Evolutionary conservation across 2,329 filamentous ascomycete species (phyloP).

Genomic region (Aphanocladium album): DNA sequence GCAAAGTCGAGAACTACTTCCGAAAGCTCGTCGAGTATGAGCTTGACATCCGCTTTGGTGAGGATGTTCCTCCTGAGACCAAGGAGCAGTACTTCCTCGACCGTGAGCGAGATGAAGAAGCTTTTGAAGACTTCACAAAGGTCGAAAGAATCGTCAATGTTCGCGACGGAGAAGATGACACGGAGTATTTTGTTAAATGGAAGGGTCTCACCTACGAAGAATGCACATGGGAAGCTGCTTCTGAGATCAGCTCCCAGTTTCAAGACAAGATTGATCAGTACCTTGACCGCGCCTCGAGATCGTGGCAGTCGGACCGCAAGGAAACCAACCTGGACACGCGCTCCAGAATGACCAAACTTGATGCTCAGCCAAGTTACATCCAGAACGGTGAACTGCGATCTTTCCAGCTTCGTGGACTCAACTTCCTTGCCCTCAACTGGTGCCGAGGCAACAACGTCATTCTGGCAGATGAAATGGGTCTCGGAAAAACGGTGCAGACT

Average conservation of each 20-base stretch:
- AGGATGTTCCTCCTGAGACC: slow-evolving; percentile 75
- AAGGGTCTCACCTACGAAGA: slow-evolving; percentile 89
- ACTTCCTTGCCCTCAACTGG: slow-evolving; percentile 97
- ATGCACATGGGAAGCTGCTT: slow-evolving; percentile 86
- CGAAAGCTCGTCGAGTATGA: slow-evolving; percentile 77
- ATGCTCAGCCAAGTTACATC: slow-evolving; percentile 81
- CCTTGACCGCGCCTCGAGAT: slow-evolving; percentile 74
- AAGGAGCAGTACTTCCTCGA: slow-evolving; percentile 95
- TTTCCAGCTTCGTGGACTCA: slow-evolving; percentile 90
- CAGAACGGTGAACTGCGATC: slow-evolving; percentile 78
- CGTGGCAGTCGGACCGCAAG: slow-evolving; percentile 72
- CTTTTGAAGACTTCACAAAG: slow-evolving; percentile 82
- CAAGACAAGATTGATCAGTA: slow-evolving; percentile 90
- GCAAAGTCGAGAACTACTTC: slow-evolving; percentile 93
- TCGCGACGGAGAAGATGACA: slow-evolving; percentile 71
- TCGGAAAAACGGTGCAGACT: slow-evolving; percentile 97
- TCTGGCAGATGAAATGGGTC: slow-evolving; percentile 95
- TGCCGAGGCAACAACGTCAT: slow-evolving; percentile 91
- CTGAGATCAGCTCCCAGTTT: slow-evolving; percentile 69
- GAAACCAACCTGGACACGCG: slow-evolving; percentile 74
- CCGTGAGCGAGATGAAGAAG: slow-evolving; percentile 83
- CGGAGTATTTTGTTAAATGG: slow-evolving; percentile 96
- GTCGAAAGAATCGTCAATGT: slow-evolving; percentile 89
- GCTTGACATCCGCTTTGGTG: slow-evolving; percentile 68
- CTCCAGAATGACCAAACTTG: slow-evolving; percentile 65